phyloP scores from a whole-genome alignment of 345 rosid species.

The Pistacia atlantica region DNA sequence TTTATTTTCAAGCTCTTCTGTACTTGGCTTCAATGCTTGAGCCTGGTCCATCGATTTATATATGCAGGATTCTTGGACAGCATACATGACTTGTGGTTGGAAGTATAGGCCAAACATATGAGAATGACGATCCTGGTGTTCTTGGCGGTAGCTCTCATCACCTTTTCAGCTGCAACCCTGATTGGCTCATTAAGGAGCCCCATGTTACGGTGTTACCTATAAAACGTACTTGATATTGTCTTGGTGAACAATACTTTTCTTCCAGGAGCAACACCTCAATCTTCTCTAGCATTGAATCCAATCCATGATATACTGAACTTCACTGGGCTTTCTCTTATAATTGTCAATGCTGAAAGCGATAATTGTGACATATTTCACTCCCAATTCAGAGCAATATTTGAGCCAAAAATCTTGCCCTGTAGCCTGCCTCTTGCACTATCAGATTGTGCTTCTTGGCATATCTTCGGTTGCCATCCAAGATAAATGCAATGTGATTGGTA shows the following conservation, averaged over 20 bases:
- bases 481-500: constrained; percentile 65
- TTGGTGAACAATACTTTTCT: constrained; percentile 53
- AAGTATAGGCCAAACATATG: constrained; percentile 53
- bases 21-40: constrained; percentile 6
- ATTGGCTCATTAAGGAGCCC: constrained; percentile 44
- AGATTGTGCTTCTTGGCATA: constrained; percentile 47
- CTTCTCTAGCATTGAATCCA: constrained; percentile 58
- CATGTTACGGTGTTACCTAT: constrained; percentile 40
- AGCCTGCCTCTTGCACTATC: constrained; percentile 44
- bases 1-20: not conserved
- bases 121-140: constrained; percentile 42
- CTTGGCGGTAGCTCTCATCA: constrained; percentile 55
- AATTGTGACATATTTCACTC: constrained; percentile 58
- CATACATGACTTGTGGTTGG: constrained; percentile 21
- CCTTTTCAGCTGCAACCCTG: constrained; percentile 49
- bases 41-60: not conserved
- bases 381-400: constrained; percentile 68
- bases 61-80: constrained; percentile 3
- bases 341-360: constrained; percentile 80
- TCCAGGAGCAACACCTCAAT: constrained; percentile 55
- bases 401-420: constrained; percentile 62
- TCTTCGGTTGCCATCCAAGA: constrained; percentile 71
- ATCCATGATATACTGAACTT: constrained; percentile 66
- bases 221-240: constrained; percentile 51
- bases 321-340: constrained; percentile 58